Base-by-base conservation (phyloP, 2,329 filamentous ascomycete genomes). In the Elsinoe fawcettii region DNA sequence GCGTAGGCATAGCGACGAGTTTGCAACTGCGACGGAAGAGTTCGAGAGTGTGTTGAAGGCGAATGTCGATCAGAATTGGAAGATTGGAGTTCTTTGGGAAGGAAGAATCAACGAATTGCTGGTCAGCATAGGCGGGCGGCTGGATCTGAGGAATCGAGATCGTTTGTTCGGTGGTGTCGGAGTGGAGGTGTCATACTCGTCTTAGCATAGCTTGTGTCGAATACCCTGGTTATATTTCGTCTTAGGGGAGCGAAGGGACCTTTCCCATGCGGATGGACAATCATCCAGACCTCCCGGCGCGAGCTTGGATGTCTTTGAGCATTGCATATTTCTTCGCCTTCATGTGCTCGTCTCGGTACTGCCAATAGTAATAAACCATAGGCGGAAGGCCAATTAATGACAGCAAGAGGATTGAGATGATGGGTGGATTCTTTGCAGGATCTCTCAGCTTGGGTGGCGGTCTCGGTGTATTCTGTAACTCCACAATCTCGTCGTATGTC, bases 1-100 rank as follows among this genome's bases (percentile, higher is more conserved):
- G 75, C 65, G 66, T 14, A 25, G 30, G 9, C 39, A 56, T 2
- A 56, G 43, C 18, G 41, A 37, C 27, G 27, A 43, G 11, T 43
- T 46, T 18, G 53, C 53, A n/a, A 43, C 53, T 47, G 30, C 46
- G 18, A 63, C 66, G 16, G 59, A 63, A 12, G 83, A 87, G 62
- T 87, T 89, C 59, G 83, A 88, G 30, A 92, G 91, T 5, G 91
- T 97, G 30, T 73, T 99, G 63, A 99, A 97, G 73, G 87, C 91
- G 44, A 82, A 88, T 51, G 77, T 97, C 55, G 90, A 96, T 68
- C 91, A 96, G 74, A 87, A 91, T 63, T 85, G 90, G 74, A 85
- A 86, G 62, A 83, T 96, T 56, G 88, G 90, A 0, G 70, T 97
- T 53, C 74, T 97, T 20, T 99, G 93, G 92, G 92, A 97, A 70